A percentile compares a stretch with the other conserved stretches of the same genome.
These are phyloP conservation scores for Ganoderma sinense DNA, from an alignment of 1,284 basidiomycete genomes.

Conservation along the genomic window DNA sequence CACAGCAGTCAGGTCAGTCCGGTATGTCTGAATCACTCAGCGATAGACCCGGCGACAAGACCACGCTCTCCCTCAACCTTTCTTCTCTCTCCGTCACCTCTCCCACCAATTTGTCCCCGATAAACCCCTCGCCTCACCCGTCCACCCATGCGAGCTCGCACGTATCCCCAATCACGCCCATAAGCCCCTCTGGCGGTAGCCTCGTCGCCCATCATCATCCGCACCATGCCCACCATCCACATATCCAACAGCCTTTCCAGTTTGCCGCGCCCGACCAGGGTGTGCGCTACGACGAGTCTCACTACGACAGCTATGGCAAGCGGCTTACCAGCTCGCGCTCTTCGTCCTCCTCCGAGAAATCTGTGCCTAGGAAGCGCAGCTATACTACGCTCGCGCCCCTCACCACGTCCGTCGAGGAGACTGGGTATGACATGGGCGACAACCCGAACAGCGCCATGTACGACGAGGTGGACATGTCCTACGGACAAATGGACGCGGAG, in stretches of 20 bases:
- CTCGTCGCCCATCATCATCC: conserved; percentile 39
- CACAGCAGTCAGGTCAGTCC: conserved; percentile 38
- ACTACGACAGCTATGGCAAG: conserved; percentile 40
- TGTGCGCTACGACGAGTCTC: conserved; percentile 43
- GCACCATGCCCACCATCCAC: conserved; percentile 40
- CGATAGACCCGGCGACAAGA: conserved; percentile 40
- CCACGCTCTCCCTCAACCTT: conserved; percentile 69
- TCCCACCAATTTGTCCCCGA: conserved; percentile 67
- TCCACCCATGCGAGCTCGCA: conserved; percentile 43
- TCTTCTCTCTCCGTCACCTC: conserved; percentile 68
- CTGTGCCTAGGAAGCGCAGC: conserved; percentile 65
- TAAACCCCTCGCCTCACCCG: conserved; percentile 54
- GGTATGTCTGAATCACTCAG: conserved; percentile 32
- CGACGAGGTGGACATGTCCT: conserved; percentile 60
- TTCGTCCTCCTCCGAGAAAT: conserved; percentile 55
- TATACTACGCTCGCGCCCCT: conserved; percentile 57
- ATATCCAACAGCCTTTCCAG: conserved; percentile 51
- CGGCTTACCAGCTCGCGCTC: conserved; percentile 44
- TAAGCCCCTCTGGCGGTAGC: conserved; percentile 54
- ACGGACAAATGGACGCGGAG: conserved; percentile 43
- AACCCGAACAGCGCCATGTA: conserved; percentile 44
- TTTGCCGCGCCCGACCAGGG: conserved; percentile 45
- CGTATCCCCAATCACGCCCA: conserved; percentile 64
- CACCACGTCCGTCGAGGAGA: conserved; percentile 46
- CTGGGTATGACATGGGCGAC: conserved; percentile 39